phyloP scores from a whole-genome alignment of 306 rosid species.

The Mimosa pudica region DNA sequence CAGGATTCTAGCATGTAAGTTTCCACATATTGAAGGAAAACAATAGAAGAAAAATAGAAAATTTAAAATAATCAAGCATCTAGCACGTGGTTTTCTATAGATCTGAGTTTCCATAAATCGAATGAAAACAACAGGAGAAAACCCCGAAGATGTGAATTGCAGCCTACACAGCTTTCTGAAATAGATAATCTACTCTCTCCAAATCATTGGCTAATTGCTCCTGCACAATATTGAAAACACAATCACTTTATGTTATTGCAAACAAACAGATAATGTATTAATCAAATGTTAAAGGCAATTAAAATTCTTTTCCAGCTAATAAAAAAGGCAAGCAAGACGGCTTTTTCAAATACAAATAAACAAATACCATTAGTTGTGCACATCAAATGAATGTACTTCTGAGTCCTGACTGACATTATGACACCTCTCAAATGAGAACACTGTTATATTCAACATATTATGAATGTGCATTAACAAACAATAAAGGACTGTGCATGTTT shows the following conservation, averaged over 20 bases:
- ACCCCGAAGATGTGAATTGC: slow-evolving; percentile 59
- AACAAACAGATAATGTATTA: slow-evolving; percentile 19
- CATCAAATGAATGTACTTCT: neutral
- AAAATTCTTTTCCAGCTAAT: neutral
- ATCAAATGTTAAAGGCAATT: slow-evolving; percentile 21
- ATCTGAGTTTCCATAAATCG: too few species aligned
- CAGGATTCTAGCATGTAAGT: too few species aligned
- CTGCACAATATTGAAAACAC: slow-evolving; percentile 49
- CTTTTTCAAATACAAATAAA: neutral
- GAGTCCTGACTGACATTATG: slow-evolving; percentile 8
- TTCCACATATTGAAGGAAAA: too few species aligned
- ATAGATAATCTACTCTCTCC: slow-evolving; percentile 74
- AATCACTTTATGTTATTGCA: slow-evolving; percentile 25
- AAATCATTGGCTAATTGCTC: slow-evolving; percentile 86
- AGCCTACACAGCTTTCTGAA: slow-evolving; percentile 69
- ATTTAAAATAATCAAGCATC: too few species aligned
- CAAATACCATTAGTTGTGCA: slow-evolving; percentile 23
- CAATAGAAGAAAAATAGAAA: too few species aligned
- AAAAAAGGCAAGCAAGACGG: neutral
- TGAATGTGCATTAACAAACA: slow-evolving; percentile 9
- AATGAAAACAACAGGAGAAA: too few species aligned
- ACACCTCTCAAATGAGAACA: slow-evolving; percentile 16
- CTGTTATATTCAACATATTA: slow-evolving; percentile 19
- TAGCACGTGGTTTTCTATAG: too few species aligned
- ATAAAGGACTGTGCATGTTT: slow-evolving; percentile 9